Conservation (phyloP, 768 basidiomycete genomes). For the Agaricus blazei region DNA sequence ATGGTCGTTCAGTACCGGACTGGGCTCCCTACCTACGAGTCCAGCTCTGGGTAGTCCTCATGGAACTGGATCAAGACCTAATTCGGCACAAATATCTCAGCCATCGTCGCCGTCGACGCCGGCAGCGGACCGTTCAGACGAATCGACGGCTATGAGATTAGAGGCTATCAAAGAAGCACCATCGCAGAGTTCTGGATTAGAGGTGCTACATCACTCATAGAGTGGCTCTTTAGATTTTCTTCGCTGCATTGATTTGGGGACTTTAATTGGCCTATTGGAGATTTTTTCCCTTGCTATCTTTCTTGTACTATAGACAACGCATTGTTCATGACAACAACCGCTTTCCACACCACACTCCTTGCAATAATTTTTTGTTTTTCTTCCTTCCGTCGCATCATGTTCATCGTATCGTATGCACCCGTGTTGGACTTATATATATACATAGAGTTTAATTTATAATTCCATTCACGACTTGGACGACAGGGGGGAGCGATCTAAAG, state of each 20-base stretch:
- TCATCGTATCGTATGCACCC: not conserved
- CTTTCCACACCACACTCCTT: constrained; percentile 10
- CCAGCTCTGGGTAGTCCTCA: not conserved
- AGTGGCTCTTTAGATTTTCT: not conserved
- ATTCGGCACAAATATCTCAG: constrained; percentile 9
- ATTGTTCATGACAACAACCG: not conserved
- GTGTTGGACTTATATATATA: too few species aligned
- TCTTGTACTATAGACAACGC: constrained; percentile 5
- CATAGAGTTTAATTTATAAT: too few species aligned
- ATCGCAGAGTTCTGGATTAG: constrained; percentile 10
- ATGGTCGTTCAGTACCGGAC: constrained; percentile 26
- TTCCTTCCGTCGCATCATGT: not conserved
- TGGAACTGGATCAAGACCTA: not conserved
- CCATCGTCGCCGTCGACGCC: constrained; percentile 8
- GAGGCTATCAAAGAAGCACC: not conserved
- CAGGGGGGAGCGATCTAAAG: too few species aligned
- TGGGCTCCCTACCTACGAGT: constrained; percentile 2
- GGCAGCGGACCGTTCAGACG: constrained; percentile 1
- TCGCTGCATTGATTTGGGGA: constrained; percentile 4
- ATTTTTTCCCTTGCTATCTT: constrained; percentile 6
- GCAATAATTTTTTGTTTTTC: not conserved
- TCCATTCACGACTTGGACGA: too few species aligned
- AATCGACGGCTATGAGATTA: not conserved
- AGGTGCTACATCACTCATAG: not conserved
- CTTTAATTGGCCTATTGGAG: constrained; percentile 1